Evolutionary conservation across 2,329 filamentous ascomycete genomes (phyloP), one percentile per base, ranked within the genome.

Genomic region (Claviceps sp.): DNA sequence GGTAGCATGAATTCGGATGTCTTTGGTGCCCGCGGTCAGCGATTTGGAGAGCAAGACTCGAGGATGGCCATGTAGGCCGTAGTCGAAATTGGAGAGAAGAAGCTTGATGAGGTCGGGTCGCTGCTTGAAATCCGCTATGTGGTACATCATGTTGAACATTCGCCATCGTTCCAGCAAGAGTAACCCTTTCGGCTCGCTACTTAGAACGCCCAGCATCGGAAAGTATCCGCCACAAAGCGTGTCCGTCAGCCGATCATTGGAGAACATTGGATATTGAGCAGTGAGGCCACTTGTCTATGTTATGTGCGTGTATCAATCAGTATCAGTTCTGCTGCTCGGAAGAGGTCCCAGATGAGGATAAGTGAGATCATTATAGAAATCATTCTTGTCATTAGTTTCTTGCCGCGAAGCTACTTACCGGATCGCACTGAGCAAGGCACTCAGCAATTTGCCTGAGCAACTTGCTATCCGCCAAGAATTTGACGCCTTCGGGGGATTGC

Each of bases 71-170:
- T 85, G 83, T 24, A 94, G 72, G 20, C 83, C 86, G 64, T 95
- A 98, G 68, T 98, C 91, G 68, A 98, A 90, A 61, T 90, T 93
- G 48, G 86, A 84, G 8, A 98, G 76, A 37, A 98, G 77, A 9
- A 91, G 77, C 63, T 90, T 88, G 64, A 97, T 88, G 54, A 98
- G 74, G 65, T 98, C 93, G 46, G 91, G 88, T 2, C 93, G 85
- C 66, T 93, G 86, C 60, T 86, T 88, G 45, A 95, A 75, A 62
- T 97, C 91, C 53, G 96, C 79, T 55, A 98, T 95, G 67, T 97
- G 93, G 65, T 98, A 98, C 76, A 97, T 94, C 88, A 98, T 98
- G 67, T 97, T 97, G 70, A 96, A 90, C 77, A 98, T 94, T 60
- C 89, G 88, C 91, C 93, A 97, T 60, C 88, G 77, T 65, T 97